phyloP scores from a whole-genome alignment of 305 asterid species.

The Fraxinus dipetala region DNA sequence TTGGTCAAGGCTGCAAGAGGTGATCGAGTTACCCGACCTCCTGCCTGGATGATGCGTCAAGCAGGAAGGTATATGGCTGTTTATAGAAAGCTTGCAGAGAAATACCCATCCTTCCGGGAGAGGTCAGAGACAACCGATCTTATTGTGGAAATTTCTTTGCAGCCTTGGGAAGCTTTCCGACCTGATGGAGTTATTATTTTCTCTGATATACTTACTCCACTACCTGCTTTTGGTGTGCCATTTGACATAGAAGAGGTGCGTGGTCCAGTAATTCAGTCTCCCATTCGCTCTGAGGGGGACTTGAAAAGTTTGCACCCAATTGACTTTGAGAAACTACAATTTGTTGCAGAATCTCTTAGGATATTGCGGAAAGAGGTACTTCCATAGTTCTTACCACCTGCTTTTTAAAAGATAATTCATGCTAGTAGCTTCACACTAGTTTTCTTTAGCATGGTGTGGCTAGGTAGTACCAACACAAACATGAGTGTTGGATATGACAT shows the following conservation, averaged over 20 bases:
- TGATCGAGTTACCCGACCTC: constrained; percentile 73
- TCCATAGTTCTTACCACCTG: not conserved
- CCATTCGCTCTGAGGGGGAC: constrained; percentile 70
- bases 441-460: not conserved
- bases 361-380: constrained; percentile 75
- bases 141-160: constrained; percentile 98
- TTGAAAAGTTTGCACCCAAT: constrained; percentile 68
- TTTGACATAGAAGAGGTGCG: constrained; percentile 88
- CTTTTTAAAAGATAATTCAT: constrained; percentile 4
- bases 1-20: constrained; percentile 93
- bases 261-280: constrained; percentile 88
- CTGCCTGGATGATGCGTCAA: constrained; percentile 99
- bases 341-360: constrained; percentile 80
- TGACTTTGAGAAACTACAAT: constrained; percentile 74
- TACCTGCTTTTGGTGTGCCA: constrained; percentile 94
- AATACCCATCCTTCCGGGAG: constrained; percentile 92
- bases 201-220: constrained; percentile 94
- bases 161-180: constrained; percentile 95
- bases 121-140: constrained; percentile 99
- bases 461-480: not conserved
- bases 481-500: not conserved
- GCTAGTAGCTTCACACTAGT: not conserved
- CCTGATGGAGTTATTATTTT: constrained; percentile 97
- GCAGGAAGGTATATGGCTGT: constrained; percentile 99
- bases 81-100: constrained; percentile 93